phyloP scores from a whole-genome alignment of 2,329 filamentous ascomycete genomes.

The Microsporum canis region DNA sequence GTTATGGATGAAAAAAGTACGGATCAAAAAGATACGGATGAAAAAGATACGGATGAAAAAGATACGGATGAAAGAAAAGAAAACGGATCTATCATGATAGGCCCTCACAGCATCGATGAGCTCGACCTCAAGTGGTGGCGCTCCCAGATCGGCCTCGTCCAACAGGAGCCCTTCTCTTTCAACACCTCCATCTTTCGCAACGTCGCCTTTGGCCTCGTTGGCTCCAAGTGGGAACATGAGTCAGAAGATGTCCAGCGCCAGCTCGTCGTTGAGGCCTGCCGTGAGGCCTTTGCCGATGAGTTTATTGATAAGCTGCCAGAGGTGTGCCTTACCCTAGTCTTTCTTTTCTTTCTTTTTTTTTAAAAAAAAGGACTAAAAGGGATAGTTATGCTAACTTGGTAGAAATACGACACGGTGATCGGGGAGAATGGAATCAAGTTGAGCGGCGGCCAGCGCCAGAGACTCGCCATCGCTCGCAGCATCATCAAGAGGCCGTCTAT shows the following conservation, averaged over 20 bases:
- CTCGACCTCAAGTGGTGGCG: conserved; percentile 53
- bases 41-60: not conserved
- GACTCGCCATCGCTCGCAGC: conserved; percentile 62
- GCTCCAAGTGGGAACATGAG: conserved; percentile 26
- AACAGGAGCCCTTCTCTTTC: conserved; percentile 59
- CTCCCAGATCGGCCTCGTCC: conserved; percentile 50
- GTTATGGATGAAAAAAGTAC: not conserved
- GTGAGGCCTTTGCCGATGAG: conserved; percentile 57
- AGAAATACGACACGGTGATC: conserved; percentile 62
- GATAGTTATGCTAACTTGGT: not conserved
- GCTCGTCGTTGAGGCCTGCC: conserved; percentile 51
- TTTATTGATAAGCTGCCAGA: conserved; percentile 54
- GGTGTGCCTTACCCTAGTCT: conserved; percentile 9
- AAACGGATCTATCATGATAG: conserved; percentile 43
- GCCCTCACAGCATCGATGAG: conserved; percentile 42
- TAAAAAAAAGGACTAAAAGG: too few relatives aligned
- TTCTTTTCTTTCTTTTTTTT: not conserved
- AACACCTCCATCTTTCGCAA: conserved; percentile 55
- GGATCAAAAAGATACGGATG: not conserved
- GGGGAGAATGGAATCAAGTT: conserved; percentile 68
- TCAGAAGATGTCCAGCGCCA: conserved; percentile 31
- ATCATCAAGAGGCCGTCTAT: conserved; percentile 56
- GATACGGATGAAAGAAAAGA: not conserved
- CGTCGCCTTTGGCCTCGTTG: conserved; percentile 46
- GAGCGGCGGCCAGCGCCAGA: conserved; percentile 76